A percentile compares a stretch with the other conserved stretches of the same genome.
phyloP scores from a whole-genome alignment of 139 green algal genomes.

The Prasinococcaceae sp. region DNA sequence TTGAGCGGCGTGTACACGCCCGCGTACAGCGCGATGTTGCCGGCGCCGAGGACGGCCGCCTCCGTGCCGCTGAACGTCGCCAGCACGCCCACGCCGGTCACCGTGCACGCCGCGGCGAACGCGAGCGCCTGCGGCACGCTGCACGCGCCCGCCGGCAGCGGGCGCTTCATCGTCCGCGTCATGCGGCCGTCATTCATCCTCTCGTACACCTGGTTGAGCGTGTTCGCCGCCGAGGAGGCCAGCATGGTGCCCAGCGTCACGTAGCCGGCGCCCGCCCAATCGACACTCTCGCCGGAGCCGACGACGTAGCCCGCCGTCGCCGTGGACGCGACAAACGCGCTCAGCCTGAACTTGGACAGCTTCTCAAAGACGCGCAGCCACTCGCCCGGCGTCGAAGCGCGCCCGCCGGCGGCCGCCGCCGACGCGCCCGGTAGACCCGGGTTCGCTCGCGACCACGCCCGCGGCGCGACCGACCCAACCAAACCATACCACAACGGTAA shows the following conservation, averaged over 20 bases:
- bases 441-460: too few relatives aligned
- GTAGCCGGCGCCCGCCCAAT: constrained; percentile 56
- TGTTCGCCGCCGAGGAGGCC: constrained; percentile 75
- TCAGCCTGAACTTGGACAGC: constrained; percentile 73
- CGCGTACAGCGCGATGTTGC: constrained; percentile 91
- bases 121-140: constrained; percentile 42
- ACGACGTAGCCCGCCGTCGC: constrained; percentile 67
- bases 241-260: constrained; percentile 76
- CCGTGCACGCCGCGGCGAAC: constrained; percentile 61
- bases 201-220: constrained; percentile 74
- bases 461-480: too few relatives aligned
- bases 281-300: constrained; percentile 49
- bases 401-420: too few relatives aligned
- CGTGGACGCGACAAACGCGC: constrained; percentile 74
- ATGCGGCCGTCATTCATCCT: constrained; percentile 13
- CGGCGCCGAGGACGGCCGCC: constrained; percentile 66
- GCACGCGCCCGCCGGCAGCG: constrained; percentile 75
- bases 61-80: too few relatives aligned
- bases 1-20: constrained; percentile 95
- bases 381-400: too few relatives aligned
- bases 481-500: too few relatives aligned
- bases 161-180: constrained; percentile 69
- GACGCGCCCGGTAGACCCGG: too few relatives aligned
- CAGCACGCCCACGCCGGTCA: constrained; percentile 51
- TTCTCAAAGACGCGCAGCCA: constrained; percentile 48